phyloP scores from a whole-genome alignment of 2,329 filamentous ascomycete species.

The Zymoseptoria ardabiliae region DNA sequence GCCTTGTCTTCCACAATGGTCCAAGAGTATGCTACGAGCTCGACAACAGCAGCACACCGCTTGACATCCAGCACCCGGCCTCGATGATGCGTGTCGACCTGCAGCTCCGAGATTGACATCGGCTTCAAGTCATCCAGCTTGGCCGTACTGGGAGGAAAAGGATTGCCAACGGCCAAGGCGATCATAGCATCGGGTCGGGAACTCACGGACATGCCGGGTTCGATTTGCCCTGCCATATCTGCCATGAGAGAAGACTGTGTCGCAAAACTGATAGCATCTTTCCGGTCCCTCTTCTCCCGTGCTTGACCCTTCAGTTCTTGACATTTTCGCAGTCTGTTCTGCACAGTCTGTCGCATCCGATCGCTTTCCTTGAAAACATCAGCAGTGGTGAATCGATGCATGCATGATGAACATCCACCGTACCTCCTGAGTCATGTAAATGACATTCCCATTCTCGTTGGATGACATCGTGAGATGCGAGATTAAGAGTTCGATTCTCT shows the following conservation, averaged over 20 bases:
- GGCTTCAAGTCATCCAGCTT: slow-evolving; percentile 1
- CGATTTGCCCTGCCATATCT: slow-evolving; percentile 8
- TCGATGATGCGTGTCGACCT: slow-evolving; percentile 17
- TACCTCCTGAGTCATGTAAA: background rate
- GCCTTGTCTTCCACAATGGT: slow-evolving; percentile 27
- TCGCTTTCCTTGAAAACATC: slow-evolving; percentile 1
- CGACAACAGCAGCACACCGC: slow-evolving; percentile 19
- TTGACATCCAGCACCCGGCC: slow-evolving; percentile 12
- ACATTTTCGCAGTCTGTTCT: slow-evolving; percentile 8
- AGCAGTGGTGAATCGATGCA: background rate
- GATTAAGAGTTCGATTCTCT: background rate
- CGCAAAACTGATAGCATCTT: slow-evolving; percentile 2
- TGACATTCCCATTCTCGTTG: background rate
- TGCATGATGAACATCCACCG: background rate
- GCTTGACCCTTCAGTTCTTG: slow-evolving; percentile 2
- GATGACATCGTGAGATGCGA: background rate
- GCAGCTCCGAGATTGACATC: slow-evolving; percentile 8
- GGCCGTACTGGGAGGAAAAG: slow-evolving; percentile 2
- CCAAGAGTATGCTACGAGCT: slow-evolving; percentile 17
- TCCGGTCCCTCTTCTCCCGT: slow-evolving; percentile 5
- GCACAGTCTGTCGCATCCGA: slow-evolving; percentile 5
- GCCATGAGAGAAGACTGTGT: slow-evolving; percentile 9
- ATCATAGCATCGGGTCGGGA: slow-evolving; percentile 1
- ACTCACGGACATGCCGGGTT: slow-evolving; percentile 5
- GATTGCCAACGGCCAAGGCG: slow-evolving; percentile 4